These are phyloP conservation scores for Schoenoplectus triqueter DNA, from an alignment of 202 grass and related monocot genomes.

Conservation along the genomic window DNA sequence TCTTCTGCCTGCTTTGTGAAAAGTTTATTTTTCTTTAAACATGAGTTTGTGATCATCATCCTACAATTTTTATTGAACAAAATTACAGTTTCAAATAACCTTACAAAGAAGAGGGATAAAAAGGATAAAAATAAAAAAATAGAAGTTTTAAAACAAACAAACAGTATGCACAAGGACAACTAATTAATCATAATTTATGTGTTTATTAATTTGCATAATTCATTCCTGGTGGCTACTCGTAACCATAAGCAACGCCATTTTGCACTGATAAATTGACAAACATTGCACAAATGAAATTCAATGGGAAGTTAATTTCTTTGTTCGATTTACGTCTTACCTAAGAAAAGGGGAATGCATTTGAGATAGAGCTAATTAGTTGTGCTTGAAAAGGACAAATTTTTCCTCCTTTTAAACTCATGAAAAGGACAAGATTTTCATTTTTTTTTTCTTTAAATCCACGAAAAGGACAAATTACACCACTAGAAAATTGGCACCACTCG, in stretches of 20 bases:
- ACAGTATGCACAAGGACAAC: background rate
- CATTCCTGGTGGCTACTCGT: background rate
- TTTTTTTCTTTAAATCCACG: background rate
- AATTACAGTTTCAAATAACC: background rate
- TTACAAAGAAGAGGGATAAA: background rate
- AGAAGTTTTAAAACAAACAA: no score
- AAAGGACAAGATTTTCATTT: background rate
- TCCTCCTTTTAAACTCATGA: background rate
- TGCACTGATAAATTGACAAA: background rate
- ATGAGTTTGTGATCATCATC: background rate
- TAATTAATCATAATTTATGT: background rate
- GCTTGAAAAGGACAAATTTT: conserved; percentile 25
- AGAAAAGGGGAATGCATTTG: conserved; percentile 24
- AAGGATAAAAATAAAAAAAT: background rate
- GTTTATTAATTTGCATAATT: background rate
- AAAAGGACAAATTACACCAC: conserved; percentile 15
- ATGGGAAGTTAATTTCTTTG: background rate
- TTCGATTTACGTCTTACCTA: background rate
- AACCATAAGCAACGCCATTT: background rate
- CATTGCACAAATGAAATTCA: background rate
- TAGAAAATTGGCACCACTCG: conserved; percentile 2
- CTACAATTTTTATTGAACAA: background rate
- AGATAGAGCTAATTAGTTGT: conserved; percentile 8
- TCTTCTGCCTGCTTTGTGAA: background rate
- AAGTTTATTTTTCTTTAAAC: background rate